A percentile compares a stretch with the other conserved stretches of the same genome.
Conservation (phyloP, 306 rosid species). For the Medicago arabica region DNA sequence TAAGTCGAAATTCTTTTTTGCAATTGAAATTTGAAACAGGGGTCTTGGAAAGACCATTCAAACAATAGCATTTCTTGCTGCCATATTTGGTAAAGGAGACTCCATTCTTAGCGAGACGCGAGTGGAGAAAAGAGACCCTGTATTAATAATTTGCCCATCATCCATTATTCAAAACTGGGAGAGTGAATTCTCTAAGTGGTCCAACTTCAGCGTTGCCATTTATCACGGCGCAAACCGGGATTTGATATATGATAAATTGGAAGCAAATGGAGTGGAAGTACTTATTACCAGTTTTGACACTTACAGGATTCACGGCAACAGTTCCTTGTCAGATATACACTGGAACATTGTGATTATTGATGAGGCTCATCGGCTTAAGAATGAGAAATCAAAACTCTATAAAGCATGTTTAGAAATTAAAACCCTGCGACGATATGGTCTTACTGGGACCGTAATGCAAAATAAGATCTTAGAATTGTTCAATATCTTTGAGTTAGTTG, state of each 20-base stretch:
- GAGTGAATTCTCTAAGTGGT: slow-evolving; percentile 88
- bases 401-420: slow-evolving; percentile 76
- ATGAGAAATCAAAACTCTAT: slow-evolving; percentile 89
- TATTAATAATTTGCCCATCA: slow-evolving; percentile 82
- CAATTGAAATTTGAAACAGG: slow-evolving; percentile 67
- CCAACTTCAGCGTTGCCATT: slow-evolving; percentile 75
- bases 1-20: slow-evolving; percentile 42
- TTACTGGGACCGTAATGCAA: slow-evolving; percentile 95
- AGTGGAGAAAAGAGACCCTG: slow-evolving; percentile 60
- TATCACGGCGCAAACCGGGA: slow-evolving; percentile 90
- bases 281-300: slow-evolving; percentile 95
- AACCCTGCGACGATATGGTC: slow-evolving; percentile 81
- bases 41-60: slow-evolving; percentile 98
- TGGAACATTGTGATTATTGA: slow-evolving; percentile 85
- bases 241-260: slow-evolving; percentile 69
- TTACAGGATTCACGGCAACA: slow-evolving; percentile 75
- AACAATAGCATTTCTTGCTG: slow-evolving; percentile 92
- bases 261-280: slow-evolving; percentile 65
- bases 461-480: slow-evolving; percentile 93
- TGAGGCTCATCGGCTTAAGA: slow-evolving; percentile 94
- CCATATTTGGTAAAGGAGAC: slow-evolving; percentile 72
- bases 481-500: slow-evolving; percentile 91
- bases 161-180: slow-evolving; percentile 95
- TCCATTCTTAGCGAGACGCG: slow-evolving; percentile 39
- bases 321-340: slow-evolving; percentile 60